Evolutionary conservation across 192 early-diverging fungal species (phyloP), one percentile per base, ranked within the genome.

Genomic region (Coemansia sp.): DNA sequence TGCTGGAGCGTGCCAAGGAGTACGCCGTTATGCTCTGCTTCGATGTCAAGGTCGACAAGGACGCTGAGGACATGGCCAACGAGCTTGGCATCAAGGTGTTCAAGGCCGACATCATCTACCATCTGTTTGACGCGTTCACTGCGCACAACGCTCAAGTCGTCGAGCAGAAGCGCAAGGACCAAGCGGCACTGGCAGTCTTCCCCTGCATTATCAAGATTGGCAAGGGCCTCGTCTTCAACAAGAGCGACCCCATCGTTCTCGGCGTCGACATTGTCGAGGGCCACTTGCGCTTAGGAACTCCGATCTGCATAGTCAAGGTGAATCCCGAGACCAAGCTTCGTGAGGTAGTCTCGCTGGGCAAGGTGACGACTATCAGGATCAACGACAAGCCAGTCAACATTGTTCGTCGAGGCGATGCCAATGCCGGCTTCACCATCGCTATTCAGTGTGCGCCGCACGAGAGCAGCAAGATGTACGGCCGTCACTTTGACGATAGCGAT

Each of bases 31-130:
- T 94, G 86, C 81, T 94, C n/a, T 93, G 90, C 82, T 93, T 94
- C 74, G 92, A 94, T 79, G 93, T 95, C 77, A 95, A 92, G 84
- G 83, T 95, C 24, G 93, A 94, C 39, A 88, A 86, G 67, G 98
- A 99, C 10, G 96, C 96, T 0, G 86, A 90, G 76, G 89, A 95
- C 32, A 72, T 96, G 85, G 98, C 98, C 0, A 90, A 97, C 17
- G 92, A 96, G 53, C 46, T 93, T 41, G 96, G 96, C 39, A 87
- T 99, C 61, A 93, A 89, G 77, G 84, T 99, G 27, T 99, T 97
- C 84, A 89, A 87, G 63, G 97, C 97, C 31, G 95, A 99, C 70
- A 97, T 98, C 72, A 99, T 99, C 96, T 99, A 99, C 83, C 96
- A 97, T 70, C 86, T 99, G 90, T 98, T 97, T 73, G 97, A 99